Evolutionary conservation across 2,329 filamentous ascomycete species (phyloP), one percentile per base, ranked within the genome.

Genomic region (Venturia oleaginea): DNA sequence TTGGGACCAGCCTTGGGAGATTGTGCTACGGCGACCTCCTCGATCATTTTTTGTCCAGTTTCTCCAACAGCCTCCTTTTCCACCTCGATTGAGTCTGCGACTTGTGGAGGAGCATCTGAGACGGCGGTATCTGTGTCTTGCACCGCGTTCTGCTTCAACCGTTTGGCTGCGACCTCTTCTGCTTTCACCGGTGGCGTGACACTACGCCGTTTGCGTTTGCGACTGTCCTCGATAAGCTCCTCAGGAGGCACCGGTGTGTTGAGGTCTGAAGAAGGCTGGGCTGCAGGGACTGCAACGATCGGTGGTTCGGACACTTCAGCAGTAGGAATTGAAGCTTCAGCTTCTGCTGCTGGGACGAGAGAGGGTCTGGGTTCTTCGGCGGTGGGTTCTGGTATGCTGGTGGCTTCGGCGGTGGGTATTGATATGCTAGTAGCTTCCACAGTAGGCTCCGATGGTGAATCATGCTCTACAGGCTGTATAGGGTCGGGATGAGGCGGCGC

Each of bases 181-280:
- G 67, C 59, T 1, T 70, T 67, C 5, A 75, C 61, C 5, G 76
- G 72, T 13, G 76, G 77, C 32, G 76, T 75, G 22, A 65, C 64
- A 59, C 77, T 78, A 61, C 77, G 69, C 64, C 77, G 70, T 68
- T 78, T 79, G 65, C 77, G 72, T 69, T 78, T 78, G 67, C 69
- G 71, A 15, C 66, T 71, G 19, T 78, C 76, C 17, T 74, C 74
- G n/a, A 63, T 61, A 11, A 61, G 32, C 19, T 65, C 63, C 13
- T 60, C 46, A 22, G 51, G 13, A 19, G 46, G 48, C n/a, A 59
- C 32, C 11, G 62, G 46, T 30, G 43, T 63, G 48, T 46, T 55
- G 30, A 48, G 37, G 17, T 57, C 32, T n/a, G 62, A 38, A 4
- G 62, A 55, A 7, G 61, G 46, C 34, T 46, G 61, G 27, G 61